Evolutionary conservation across 768 basidiomycete genomes (phyloP).

Genomic region (Mycena polygramma): DNA sequence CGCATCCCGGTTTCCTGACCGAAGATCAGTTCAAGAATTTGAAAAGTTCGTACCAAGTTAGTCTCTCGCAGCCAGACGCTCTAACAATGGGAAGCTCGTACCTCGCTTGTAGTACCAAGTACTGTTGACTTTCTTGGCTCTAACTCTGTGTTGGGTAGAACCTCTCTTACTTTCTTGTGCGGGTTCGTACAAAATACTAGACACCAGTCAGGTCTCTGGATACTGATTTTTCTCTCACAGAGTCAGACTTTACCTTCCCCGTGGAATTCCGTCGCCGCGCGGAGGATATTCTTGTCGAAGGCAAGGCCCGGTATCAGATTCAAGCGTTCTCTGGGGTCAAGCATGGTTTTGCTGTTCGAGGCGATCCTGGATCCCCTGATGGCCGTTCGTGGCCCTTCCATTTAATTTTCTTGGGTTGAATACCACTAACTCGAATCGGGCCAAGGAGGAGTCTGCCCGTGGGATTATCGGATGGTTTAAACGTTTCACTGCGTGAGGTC

Average conservation of each 20-base stretch:
- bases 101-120: too few relatives aligned
- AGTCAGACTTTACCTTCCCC: constrained; percentile 68
- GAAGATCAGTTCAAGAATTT: constrained; percentile 62
- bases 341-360: constrained; percentile 66
- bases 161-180: constrained; percentile 70
- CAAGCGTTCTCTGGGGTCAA: constrained; percentile 66
- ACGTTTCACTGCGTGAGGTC: constrained; percentile 49
- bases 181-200: constrained; percentile 51
- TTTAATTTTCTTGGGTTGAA: background rate
- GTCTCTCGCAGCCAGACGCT: too few relatives aligned
- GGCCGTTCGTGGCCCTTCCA: constrained; percentile 19
- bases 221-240: constrained; percentile 41
- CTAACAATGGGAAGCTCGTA: background rate
- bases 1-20: constrained; percentile 65
- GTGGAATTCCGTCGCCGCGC: constrained; percentile 64
- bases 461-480: constrained; percentile 66
- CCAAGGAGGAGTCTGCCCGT: constrained; percentile 70
- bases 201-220: too few relatives aligned
- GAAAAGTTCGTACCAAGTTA: constrained; percentile 54
- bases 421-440: constrained; percentile 56
- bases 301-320: constrained; percentile 66
- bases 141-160: constrained; percentile 40
- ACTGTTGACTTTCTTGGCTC: background rate
- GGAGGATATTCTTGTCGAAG: constrained; percentile 67
- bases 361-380: constrained; percentile 56